Evolutionary conservation across 305 asterid species (phyloP), one percentile per base, ranked within the genome.

Genomic region (Euphrasia arctica): DNA sequence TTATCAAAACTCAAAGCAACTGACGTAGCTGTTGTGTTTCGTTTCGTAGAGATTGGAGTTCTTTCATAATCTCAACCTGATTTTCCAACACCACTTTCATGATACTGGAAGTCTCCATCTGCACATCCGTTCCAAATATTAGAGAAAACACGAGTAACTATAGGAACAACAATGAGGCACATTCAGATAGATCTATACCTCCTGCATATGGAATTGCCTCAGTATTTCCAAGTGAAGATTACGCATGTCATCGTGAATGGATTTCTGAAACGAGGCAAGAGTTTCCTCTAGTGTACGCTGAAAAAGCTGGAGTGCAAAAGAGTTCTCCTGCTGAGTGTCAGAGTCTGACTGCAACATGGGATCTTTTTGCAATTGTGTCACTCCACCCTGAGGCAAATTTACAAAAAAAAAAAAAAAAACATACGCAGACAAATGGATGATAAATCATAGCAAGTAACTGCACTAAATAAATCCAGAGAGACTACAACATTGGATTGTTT

Each of bases 181-280:
- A 27, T 15, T 34, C 48, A 36, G 39, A 47, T 47, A 12, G 45
- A 60, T 34, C 62, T 62, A 65, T 83, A 93, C 97, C 96, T 93
- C 95, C 77, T 85, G 99, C 87, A 90, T 72, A 65, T 93, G 97
- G 74, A 85, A 90, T 65, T 93, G 97, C 73, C 96, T 86, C 47
- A 90, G 60, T 63, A 86, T 77, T 78, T 93, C 97, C 27, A 93
- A 69, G 63, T 93, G 96, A 73, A 93, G 95, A 77, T 90, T 90
- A 32, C 96, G 87, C 88, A 86, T 82, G 63, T 88, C 96, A 68
- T 86, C 95, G 11, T 88, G 99, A 75, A 90, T 82, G 64, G 96
- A 84, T 70, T 83, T 83, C 78, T 88, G 96, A 79, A 88, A 82
- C 43, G 95, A 84, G 60, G 79, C 75, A 58, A 93, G 95, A 34